These are phyloP conservation scores for Fusarium buharicum DNA, from an alignment of 2,329 filamentous ascomycete species.

Conservation along the genomic window DNA sequence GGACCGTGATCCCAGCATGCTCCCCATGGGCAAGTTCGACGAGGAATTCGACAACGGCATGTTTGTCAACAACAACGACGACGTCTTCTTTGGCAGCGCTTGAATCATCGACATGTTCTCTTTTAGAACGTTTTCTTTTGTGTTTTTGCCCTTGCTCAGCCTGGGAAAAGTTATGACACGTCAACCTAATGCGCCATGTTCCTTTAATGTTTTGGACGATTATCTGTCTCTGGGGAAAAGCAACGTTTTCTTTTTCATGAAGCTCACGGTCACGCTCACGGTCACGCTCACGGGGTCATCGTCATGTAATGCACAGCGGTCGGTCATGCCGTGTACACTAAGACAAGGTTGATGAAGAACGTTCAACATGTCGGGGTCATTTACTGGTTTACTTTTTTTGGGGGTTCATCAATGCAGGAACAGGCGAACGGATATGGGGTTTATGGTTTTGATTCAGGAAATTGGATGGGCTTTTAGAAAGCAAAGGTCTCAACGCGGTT, in stretches of 20 bases:
- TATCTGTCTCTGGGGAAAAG: slow-evolving; percentile 19
- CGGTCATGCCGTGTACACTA: slow-evolving; percentile 25
- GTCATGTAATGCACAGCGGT: slow-evolving; percentile 23
- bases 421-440: slow-evolving; percentile 19
- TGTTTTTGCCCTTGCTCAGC: slow-evolving; percentile 7
- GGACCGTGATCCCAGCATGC: slow-evolving; percentile 59
- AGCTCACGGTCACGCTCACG: slow-evolving; percentile 42
- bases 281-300: slow-evolving; percentile 13
- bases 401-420: slow-evolving; percentile 1
- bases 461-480: slow-evolving; percentile 29
- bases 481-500: slow-evolving; percentile 33
- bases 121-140: background rate
- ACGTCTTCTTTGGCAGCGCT: slow-evolving; percentile 61
- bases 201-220: slow-evolving; percentile 17
- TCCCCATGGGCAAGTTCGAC: slow-evolving; percentile 65
- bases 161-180: slow-evolving; percentile 23
- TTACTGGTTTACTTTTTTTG: slow-evolving; percentile 1
- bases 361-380: slow-evolving; percentile 13
- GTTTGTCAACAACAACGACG: slow-evolving; percentile 62
- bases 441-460: slow-evolving; percentile 6
- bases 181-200: slow-evolving; percentile 30
- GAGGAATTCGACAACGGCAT: slow-evolving; percentile 63
- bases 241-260: slow-evolving; percentile 33
- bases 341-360: slow-evolving; percentile 1
- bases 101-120: slow-evolving; percentile 22